These are phyloP conservation scores for Aureobasidium sp. DNA, from an alignment of 2,329 filamentous ascomycete species.

Conservation along the genomic window DNA sequence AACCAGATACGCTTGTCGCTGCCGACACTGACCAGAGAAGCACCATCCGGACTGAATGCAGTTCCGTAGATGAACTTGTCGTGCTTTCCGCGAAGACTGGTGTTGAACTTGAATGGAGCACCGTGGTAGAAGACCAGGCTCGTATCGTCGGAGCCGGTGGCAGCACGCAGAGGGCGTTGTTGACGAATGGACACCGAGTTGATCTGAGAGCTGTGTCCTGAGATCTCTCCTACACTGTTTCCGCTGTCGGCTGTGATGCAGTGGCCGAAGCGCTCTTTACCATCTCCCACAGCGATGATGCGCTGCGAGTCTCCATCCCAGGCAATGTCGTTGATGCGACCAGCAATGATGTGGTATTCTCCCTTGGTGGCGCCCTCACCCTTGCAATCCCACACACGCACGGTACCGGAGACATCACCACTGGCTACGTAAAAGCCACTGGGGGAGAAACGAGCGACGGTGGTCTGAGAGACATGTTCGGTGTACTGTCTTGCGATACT, in stretches of 20 bases:
- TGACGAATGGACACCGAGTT: constrained; percentile 86
- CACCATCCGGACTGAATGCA: constrained; percentile 84
- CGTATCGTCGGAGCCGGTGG: constrained; percentile 84
- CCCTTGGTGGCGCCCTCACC: constrained; percentile 85
- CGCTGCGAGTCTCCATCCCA: constrained; percentile 98
- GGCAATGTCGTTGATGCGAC: constrained; percentile 89
- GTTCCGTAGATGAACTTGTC: constrained; percentile 83
- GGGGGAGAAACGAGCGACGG: constrained; percentile 87
- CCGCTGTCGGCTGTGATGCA: constrained; percentile 94
- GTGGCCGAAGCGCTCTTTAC: constrained; percentile 85
- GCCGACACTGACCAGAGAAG: constrained; percentile 73
- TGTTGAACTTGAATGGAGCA: constrained; percentile 91
- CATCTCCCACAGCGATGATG: constrained; percentile 91
- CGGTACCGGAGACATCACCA: constrained; percentile 74
- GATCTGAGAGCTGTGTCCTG: constrained; percentile 81
- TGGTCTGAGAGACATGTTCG: constrained; percentile 79
- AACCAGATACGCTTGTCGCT: constrained; percentile 86
- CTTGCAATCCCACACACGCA: constrained; percentile 85
- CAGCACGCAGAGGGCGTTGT: constrained; percentile 82
- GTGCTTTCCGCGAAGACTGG: constrained; percentile 69
- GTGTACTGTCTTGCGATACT: constrained; percentile 82
- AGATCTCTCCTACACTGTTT: constrained; percentile 91
- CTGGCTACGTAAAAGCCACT: constrained; percentile 93
- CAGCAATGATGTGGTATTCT: constrained; percentile 90
- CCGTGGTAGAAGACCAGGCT: constrained; percentile 89